Base-by-base conservation (phyloP, 768 basidiomycete species). In the Suillus brevipes region DNA sequence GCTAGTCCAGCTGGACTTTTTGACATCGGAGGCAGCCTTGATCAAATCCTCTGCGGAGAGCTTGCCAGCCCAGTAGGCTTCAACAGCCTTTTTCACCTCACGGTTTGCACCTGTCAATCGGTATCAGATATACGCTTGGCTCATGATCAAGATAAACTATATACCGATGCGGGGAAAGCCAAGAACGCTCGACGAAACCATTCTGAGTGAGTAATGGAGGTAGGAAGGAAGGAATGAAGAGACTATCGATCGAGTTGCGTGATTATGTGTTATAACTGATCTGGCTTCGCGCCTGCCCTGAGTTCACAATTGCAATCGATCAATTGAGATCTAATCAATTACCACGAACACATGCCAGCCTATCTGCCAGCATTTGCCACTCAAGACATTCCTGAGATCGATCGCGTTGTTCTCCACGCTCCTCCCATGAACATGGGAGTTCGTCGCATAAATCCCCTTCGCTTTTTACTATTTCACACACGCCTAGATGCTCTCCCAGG, bases 1-100 rank as follows among this genome's bases (percentile, higher is more conserved):
- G 70, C 80, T 84, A 66, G 85, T 87, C 96, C 95, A 99, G 84
- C 86, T 92, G 68, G 86, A 77, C 83, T 94, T 93, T 78, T 90
- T 91, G 74, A 95, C 89, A 61, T 93, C 89, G 70, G 93, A 90
- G 71, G 95, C 92, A 68, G 83, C 88, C 79, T 92, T 92, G 75
- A 89, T 89, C 70, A 99, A 90, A 65, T 95, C 92, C 70, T 92
- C 92, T 42, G 88, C 94, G 66, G 89, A 85, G 76, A 89, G 83
- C 79, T 97, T 98, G 78, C 92, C 91, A 38, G 86, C 94, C 97
- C 97, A 99, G 84, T 99, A 98, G 64, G 94, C 91, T 81, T 99
- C 97, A 74, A 97, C 93, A 69, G 95, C 95, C 84, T 98, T 97
- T 83, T 97, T 97, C 67, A 96, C 87, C 82, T 97, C 94, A 81